Percentiles rank a stretch among this genome's conserved stretches.
Conservation (phyloP, 495 filamentous ascomycete genomes). For the Tuber microsphaerosporum region DNA sequence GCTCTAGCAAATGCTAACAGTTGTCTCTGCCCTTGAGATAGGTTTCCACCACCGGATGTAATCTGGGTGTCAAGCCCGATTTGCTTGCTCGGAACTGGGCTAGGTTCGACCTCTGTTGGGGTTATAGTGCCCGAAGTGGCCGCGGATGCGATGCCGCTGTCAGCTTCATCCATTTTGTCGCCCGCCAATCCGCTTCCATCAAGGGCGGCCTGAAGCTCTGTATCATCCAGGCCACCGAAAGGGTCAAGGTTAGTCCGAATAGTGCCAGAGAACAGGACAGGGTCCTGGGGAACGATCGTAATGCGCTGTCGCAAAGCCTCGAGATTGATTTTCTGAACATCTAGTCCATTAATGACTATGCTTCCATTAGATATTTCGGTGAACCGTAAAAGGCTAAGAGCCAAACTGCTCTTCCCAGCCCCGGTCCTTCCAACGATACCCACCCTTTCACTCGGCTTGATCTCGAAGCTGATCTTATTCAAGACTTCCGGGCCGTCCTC, state of each 20-base stretch:
- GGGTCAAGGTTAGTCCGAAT: no score
- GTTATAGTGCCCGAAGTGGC: neutral
- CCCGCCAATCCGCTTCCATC: slow-evolving; percentile 25
- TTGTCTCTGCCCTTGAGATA: slow-evolving; percentile 33
- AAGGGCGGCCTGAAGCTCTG: slow-evolving; percentile 30
- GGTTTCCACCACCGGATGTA: slow-evolving; percentile 28
- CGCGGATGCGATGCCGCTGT: neutral
- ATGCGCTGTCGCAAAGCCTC: no score
- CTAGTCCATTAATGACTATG: slow-evolving; percentile 49
- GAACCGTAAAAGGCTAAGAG: slow-evolving; percentile 48
- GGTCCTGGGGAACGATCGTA: no score
- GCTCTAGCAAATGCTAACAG: slow-evolving; percentile 31
- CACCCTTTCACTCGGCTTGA: no score
- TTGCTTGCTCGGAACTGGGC: slow-evolving; percentile 13
- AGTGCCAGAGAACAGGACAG: no score
- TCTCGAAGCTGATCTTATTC: no score
- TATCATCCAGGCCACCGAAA: slow-evolving; percentile 30
- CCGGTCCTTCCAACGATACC: no score
- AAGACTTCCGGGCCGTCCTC: slow-evolving; percentile 43
- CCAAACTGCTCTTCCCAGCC: slow-evolving; percentile 40
- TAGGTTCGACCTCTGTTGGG: slow-evolving; percentile 5
- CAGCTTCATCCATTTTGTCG: slow-evolving; percentile 8
- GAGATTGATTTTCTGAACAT: slow-evolving; percentile 48
- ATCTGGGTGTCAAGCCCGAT: slow-evolving; percentile 29
- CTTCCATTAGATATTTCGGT: slow-evolving; percentile 46